Conservation (phyloP, 495 filamentous ascomycete genomes). For the Chaetomium fimeti region DNA sequence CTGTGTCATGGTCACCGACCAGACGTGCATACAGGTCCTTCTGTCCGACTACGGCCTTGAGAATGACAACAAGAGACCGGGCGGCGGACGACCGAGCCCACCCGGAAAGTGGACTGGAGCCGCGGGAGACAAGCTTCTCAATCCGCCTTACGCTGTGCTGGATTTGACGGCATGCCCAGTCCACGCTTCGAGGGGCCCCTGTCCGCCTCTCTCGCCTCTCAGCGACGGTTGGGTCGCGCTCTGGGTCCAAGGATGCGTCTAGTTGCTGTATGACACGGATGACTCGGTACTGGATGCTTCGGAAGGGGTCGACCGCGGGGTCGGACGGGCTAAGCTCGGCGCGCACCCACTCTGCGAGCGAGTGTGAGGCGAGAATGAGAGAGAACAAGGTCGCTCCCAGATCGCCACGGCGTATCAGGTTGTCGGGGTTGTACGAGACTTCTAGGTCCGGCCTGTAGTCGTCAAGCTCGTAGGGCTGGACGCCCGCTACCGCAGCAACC, state of each 20-base stretch:
- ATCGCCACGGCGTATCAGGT: constrained; percentile 40
- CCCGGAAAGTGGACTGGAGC: constrained; percentile 35
- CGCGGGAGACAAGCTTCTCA: constrained; percentile 36
- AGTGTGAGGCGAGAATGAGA: constrained; percentile 47
- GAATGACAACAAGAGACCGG: constrained; percentile 42
- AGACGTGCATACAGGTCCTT: constrained; percentile 43
- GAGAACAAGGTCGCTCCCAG: constrained; percentile 49
- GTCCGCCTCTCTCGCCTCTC: constrained; percentile 23
- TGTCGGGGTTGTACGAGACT: constrained; percentile 26
- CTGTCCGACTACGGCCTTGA: constrained; percentile 38
- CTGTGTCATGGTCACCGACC: constrained; percentile 37
- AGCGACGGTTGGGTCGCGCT: constrained; percentile 19
- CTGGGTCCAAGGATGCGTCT: constrained; percentile 32
- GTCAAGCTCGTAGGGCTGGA: constrained; percentile 37
- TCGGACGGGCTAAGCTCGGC: constrained; percentile 39
- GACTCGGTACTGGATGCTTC: constrained; percentile 40
- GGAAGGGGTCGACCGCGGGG: constrained; percentile 42
- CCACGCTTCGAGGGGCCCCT: constrained; percentile 31
- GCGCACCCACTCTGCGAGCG: constrained; percentile 45
- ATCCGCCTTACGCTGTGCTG: constrained; percentile 38
- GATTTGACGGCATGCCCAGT: constrained; percentile 45
- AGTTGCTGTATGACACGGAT: constrained; percentile 42
- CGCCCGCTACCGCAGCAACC: constrained; percentile 42
- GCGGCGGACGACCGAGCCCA: constrained; percentile 42
- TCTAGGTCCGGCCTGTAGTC: constrained; percentile 42